Conservation (phyloP, 148 eudicot species). For the Dianthus caryophyllus region DNA sequence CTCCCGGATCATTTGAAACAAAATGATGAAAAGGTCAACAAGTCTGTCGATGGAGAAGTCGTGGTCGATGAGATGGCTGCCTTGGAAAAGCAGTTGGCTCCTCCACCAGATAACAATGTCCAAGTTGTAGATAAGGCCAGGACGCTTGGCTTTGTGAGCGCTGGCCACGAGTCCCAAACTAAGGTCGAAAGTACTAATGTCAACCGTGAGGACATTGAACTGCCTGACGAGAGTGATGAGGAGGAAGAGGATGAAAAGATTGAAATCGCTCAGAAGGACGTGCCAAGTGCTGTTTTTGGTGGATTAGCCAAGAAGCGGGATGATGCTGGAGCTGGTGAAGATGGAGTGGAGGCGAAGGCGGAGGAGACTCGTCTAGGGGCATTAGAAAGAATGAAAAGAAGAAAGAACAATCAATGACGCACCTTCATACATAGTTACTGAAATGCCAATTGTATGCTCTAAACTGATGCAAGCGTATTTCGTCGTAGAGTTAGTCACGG, state of each 20-base stretch:
- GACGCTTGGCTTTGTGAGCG: conserved; percentile 72
- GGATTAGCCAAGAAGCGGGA: conserved; percentile 69
- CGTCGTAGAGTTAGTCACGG: too few relatives aligned
- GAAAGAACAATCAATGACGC: conserved; percentile 27
- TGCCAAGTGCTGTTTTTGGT: conserved; percentile 84
- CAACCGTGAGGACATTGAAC: conserved; percentile 75
- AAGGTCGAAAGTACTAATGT: conserved; percentile 28
- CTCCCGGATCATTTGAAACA: conserved; percentile 86
- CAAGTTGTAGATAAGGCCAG: conserved; percentile 33
- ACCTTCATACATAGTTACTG: background rate
- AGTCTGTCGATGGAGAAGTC: conserved; percentile 57
- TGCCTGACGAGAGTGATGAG: conserved; percentile 71
- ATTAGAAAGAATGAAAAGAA: conserved; percentile 69
- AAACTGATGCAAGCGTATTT: background rate
- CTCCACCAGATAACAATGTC: conserved; percentile 41
- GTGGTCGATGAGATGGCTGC: conserved; percentile 88
- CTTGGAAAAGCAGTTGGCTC: conserved; percentile 66
- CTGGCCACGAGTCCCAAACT: conserved; percentile 53
- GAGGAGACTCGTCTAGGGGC: conserved; percentile 64
- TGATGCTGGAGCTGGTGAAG: conserved; percentile 33
- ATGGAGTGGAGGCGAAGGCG: conserved; percentile 30
- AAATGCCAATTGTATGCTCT: background rate
- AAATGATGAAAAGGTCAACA: conserved; percentile 52
- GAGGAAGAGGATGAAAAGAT: conserved; percentile 47
- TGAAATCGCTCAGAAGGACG: conserved; percentile 71